Conservation (phyloP, 2,329 filamentous ascomycete genomes). For the Aspergillus sp. region DNA sequence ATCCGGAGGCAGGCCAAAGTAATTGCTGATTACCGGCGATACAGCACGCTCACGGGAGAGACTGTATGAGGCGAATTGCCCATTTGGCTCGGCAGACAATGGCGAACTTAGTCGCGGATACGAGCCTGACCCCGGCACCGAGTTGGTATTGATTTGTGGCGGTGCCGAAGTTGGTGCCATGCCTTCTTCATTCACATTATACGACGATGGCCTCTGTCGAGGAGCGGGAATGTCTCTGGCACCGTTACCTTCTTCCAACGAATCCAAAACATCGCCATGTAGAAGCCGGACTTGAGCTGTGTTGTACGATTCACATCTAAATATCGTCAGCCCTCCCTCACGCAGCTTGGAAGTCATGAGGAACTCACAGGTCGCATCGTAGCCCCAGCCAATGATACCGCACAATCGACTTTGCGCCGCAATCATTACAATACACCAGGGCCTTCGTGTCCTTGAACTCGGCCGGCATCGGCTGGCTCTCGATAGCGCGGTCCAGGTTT, state of each 20-base stretch:
- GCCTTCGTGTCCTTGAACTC: slow-evolving; percentile 73
- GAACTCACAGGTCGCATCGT: slow-evolving; percentile 59
- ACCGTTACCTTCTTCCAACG: slow-evolving; percentile 16
- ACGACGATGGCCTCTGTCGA: slow-evolving; percentile 19
- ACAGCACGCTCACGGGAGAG: slow-evolving; percentile 31
- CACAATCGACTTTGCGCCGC: slow-evolving; percentile 75
- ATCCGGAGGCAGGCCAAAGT: slow-evolving; percentile 34
- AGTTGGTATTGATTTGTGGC: slow-evolving; percentile 21
- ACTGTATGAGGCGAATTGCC: slow-evolving; percentile 23
- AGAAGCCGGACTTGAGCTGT: slow-evolving; percentile 35
- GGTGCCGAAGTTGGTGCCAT: slow-evolving; percentile 13
- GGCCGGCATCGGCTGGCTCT: slow-evolving; percentile 80
- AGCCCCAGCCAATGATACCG: slow-evolving; percentile 90
- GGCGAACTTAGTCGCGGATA: slow-evolving; percentile 13
- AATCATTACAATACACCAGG: slow-evolving; percentile 89
- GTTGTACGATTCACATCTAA: slow-evolving; percentile 39
- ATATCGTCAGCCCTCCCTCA: slow-evolving; percentile 7
- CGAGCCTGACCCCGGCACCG: slow-evolving; percentile 11
- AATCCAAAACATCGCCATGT: slow-evolving; percentile 19
- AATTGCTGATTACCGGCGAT: slow-evolving; percentile 37
- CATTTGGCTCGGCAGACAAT: slow-evolving; percentile 11
- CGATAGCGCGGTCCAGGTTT: slow-evolving; percentile 78
- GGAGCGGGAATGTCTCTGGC: slow-evolving; percentile 9
- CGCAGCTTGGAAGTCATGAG: background rate
- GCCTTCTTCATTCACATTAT: slow-evolving; percentile 15